phyloP scores from a whole-genome alignment of 2,329 filamentous ascomycete species.

The Stromatinia cepivora region DNA sequence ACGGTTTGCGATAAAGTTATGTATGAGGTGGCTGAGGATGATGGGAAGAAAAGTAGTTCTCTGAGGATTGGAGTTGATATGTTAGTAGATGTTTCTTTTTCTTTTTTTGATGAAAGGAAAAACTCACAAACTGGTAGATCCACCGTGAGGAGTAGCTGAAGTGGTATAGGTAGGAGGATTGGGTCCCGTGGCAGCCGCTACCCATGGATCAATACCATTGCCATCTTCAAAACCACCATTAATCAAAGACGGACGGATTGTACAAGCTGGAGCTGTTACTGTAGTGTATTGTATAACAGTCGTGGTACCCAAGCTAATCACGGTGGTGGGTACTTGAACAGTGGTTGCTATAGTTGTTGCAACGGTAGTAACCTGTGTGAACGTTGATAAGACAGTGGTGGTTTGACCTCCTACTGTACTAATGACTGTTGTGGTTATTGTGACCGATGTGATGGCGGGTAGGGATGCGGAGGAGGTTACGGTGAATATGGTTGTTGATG shows the following conservation, averaged over 20 bases:
- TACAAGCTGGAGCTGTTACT: not conserved
- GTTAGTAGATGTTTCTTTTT: not conserved
- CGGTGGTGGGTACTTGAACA: not conserved
- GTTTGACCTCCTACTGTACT: conserved; percentile 10
- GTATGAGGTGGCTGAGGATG: not conserved
- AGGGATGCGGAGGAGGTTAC: not conserved
- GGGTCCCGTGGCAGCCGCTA: not conserved
- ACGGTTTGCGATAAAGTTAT: not conserved
- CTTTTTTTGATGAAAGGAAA: not conserved
- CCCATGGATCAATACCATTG: not conserved
- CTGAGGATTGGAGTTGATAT: not conserved
- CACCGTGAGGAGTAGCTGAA: not conserved
- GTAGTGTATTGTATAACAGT: conserved; percentile 11
- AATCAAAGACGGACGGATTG: not conserved
- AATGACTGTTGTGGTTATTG: conserved; percentile 12
- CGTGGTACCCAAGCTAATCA: not conserved
- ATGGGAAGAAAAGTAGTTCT: conserved; percentile 4
- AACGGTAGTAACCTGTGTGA: conserved; percentile 8
- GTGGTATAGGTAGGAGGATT: not conserved
- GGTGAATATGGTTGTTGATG: conserved; percentile 6
- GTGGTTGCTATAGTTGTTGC: conserved; percentile 1
- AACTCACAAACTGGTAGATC: conserved; percentile 3
- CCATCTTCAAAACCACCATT: not conserved
- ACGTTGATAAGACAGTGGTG: conserved; percentile 4
- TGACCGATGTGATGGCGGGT: conserved; percentile 4